These are phyloP conservation scores for Eutypa lata DNA, from an alignment of 2,329 filamentous ascomycete genomes.

Conservation along the genomic window DNA sequence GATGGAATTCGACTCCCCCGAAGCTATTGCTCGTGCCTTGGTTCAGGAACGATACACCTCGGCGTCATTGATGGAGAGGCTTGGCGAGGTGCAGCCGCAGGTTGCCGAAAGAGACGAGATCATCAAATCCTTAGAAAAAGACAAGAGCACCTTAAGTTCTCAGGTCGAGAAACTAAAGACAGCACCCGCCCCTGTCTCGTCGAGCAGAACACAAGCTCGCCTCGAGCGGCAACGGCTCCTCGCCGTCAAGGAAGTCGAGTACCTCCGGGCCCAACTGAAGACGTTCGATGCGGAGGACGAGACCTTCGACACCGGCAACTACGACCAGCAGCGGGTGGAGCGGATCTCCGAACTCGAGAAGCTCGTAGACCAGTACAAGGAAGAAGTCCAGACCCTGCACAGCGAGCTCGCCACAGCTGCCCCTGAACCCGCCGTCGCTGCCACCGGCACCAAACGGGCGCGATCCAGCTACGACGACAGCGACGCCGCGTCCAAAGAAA, in stretches of 20 bases:
- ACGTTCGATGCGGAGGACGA: constrained; percentile 84
- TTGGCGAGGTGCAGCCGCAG: constrained; percentile 78
- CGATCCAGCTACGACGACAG: constrained; percentile 47
- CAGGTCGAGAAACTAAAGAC: constrained; percentile 70
- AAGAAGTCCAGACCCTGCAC: constrained; percentile 72
- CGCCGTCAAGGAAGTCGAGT: constrained; percentile 89
- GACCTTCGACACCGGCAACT: constrained; percentile 76
- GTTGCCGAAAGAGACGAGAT: constrained; percentile 72
- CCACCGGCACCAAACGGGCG: constrained; percentile 60
- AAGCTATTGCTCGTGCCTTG: constrained; percentile 79
- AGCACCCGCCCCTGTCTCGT: constrained; percentile 41
- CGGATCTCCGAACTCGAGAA: constrained; percentile 79
- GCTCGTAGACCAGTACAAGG: constrained; percentile 83
- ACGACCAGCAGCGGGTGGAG: constrained; percentile 70
- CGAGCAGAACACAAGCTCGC: constrained; percentile 68
- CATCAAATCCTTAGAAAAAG: constrained; percentile 68
- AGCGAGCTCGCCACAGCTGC: constrained; percentile 64
- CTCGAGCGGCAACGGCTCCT: constrained; percentile 83
- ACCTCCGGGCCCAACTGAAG: constrained; percentile 87
- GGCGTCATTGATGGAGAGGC: constrained; percentile 72
- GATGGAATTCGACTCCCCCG: constrained; percentile 80
- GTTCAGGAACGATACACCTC: constrained; percentile 79
- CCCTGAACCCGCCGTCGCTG: constrained; percentile 39
- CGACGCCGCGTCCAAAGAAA: constrained; percentile 52
- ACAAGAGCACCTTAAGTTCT: constrained; percentile 60